Base-by-base conservation (phyloP, 768 basidiomycete species). In the Termitomyces sp. region DNA sequence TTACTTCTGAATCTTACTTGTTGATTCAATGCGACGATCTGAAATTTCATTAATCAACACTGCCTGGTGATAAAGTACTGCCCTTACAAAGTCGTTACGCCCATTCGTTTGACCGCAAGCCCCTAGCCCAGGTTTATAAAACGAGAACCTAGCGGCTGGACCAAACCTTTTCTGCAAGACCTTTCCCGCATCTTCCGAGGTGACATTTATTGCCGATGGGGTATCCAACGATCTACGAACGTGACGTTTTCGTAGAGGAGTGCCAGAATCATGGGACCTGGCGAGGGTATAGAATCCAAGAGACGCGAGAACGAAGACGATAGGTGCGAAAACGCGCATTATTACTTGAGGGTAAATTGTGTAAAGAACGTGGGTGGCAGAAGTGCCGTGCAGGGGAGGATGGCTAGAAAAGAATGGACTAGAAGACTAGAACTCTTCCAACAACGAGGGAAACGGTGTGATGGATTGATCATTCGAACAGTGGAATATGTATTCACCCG, bases 11-110 rank as follows among this genome's bases (percentile, higher is more conserved):
- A 8, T 32, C 60, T 47, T 54, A 65, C 64, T 11, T 17, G 17
- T 15, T n/a, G 41, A 38, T 63, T 65, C 53, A 65, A 8, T 8
- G 62, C 62, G 28, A 86, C 84, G 57, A 84, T 77, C 84, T 85
- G 54, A 19, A 50, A 32, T 51, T 41, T 34, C 19, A 35, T 52
- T 2, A 35, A 24, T 41, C 28, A 11, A 28, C 22, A 45, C 21
- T 35, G 14, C 30, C 40, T 37, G 5, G n/a, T 12, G 8, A 50
- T 32, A 51, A 11, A 48, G 32, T 42, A 28, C 2, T 45, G 15
- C 15, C 65, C 74, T 58, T 53, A 81, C 79, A 45, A 68, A 81
- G 59, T 82, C 80, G 38, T 59, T 65, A 11, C 66, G 34, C 1
- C 46, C 40, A 60, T 70, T 82, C 5, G 2, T n/a, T 21, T 64